phyloP scores from a whole-genome alignment of 257 asterid genomes.

The Petunia secreta region DNA sequence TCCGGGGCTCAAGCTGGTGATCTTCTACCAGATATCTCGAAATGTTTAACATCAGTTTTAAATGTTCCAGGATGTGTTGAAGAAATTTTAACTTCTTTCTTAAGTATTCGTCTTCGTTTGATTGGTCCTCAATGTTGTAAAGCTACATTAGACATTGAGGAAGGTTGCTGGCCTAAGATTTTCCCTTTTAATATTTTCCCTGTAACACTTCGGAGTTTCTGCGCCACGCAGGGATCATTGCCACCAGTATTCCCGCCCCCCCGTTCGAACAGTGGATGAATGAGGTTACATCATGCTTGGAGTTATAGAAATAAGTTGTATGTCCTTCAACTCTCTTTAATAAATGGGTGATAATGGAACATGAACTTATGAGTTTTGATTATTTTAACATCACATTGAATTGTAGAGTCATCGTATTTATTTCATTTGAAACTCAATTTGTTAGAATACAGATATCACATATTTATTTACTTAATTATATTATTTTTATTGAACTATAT shows the following conservation, averaged over 20 bases:
- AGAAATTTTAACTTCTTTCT: conserved; percentile 31
- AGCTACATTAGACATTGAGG: conserved; percentile 31
- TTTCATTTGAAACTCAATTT: too few relatives aligned
- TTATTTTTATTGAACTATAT: too few relatives aligned
- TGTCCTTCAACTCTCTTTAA: too few relatives aligned
- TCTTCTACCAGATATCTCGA: not conserved
- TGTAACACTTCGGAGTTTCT: conserved; percentile 19
- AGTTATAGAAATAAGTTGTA: too few relatives aligned
- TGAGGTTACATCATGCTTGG: too few relatives aligned
- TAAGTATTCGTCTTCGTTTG: conserved; percentile 21
- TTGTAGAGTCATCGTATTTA: too few relatives aligned
- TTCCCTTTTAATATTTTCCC: conserved; percentile 33
- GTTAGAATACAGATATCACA: too few relatives aligned
- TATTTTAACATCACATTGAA: too few relatives aligned
- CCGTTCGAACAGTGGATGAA: not conserved
- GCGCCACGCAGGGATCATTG: conserved; percentile 12
- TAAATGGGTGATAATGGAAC: too few relatives aligned
- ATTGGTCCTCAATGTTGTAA: conserved; percentile 40
- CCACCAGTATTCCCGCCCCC: conserved; percentile 2
- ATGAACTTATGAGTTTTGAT: too few relatives aligned
- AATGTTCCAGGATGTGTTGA: conserved; percentile 31
- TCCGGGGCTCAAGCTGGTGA: not conserved
- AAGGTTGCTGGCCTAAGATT: conserved; percentile 37
- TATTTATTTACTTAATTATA: too few relatives aligned
- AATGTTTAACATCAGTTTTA: conserved; percentile 32